Evolutionary conservation across 2,329 filamentous ascomycete species (phyloP).

Genomic region (Calonectria crousiana): DNA sequence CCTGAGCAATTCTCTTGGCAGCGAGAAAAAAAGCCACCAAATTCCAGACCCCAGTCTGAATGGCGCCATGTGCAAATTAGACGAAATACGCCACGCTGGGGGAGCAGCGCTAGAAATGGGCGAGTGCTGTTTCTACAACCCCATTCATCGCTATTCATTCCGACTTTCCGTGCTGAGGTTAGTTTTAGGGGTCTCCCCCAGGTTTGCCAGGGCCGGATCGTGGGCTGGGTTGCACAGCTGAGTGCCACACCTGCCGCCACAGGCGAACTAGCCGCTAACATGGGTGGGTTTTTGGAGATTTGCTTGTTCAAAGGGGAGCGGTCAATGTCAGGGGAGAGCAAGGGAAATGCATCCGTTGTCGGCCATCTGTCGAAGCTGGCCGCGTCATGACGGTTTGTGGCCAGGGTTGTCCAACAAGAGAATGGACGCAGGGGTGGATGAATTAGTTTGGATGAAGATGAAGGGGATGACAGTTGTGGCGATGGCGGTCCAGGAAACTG

Average conservation of each 20-base stretch:
- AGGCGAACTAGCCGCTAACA: slow-evolving; percentile 4
- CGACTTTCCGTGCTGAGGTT: slow-evolving; percentile 4
- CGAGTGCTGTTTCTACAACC: neutral
- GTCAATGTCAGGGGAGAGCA: neutral
- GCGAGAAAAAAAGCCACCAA: slow-evolving; percentile 14
- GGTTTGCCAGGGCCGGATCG: slow-evolving; percentile 20
- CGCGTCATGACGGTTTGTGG: neutral
- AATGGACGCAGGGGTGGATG: neutral
- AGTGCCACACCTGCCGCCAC: slow-evolving; percentile 14
- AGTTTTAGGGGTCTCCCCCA: slow-evolving; percentile 16
- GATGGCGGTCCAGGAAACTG: neutral
- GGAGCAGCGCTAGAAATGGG: neutral
- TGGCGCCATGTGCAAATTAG: slow-evolving; percentile 3
- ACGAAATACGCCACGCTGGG: neutral
- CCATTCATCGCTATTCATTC: neutral
- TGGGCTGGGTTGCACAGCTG: slow-evolving; percentile 9
- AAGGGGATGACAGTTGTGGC: neutral
- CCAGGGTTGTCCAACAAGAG: neutral
- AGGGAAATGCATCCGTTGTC: neutral
- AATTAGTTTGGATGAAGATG: neutral
- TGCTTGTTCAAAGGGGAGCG: neutral
- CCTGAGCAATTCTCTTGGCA: neutral
- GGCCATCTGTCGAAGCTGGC: neutral
- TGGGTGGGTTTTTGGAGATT: neutral
- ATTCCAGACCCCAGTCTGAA: slow-evolving; percentile 18